phyloP scores from a whole-genome alignment of 2,329 filamentous ascomycete species.

The Chrysosporium queenslandicum region DNA sequence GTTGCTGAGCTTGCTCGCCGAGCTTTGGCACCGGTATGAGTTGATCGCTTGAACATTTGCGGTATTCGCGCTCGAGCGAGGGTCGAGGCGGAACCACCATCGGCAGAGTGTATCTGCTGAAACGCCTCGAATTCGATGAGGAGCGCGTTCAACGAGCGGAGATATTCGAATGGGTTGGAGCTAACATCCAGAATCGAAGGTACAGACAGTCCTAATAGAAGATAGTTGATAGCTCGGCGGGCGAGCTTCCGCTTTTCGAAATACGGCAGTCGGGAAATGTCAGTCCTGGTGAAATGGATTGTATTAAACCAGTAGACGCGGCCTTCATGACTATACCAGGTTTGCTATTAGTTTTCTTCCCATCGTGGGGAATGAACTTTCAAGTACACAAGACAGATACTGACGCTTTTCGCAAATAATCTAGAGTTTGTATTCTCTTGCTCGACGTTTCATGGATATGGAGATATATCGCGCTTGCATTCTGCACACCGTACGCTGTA shows the following conservation, averaged over 20 bases:
- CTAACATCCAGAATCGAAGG: slow-evolving; percentile 84
- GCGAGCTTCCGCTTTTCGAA: slow-evolving; percentile 76
- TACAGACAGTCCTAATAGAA: slow-evolving; percentile 83
- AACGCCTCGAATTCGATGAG: slow-evolving; percentile 89
- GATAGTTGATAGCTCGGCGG: slow-evolving; percentile 83
- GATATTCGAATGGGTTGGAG: slow-evolving; percentile 69
- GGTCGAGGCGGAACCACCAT: slow-evolving; percentile 57
- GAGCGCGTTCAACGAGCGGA: slow-evolving; percentile 74
- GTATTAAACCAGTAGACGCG: slow-evolving; percentile 98
- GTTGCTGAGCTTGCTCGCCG: slow-evolving; percentile 50
- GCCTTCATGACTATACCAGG: slow-evolving; percentile 65
- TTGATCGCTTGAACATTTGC: slow-evolving; percentile 66
- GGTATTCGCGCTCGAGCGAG: slow-evolving; percentile 70
- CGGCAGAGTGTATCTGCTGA: slow-evolving; percentile 73
- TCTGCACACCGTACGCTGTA: slow-evolving; percentile 36
- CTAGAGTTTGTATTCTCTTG: slow-evolving; percentile 87
- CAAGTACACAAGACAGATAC: slow-evolving; percentile 29
- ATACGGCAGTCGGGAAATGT: slow-evolving; percentile 72
- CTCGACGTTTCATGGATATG: slow-evolving; percentile 74
- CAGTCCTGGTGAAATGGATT: slow-evolving; percentile 73
- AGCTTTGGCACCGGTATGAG: slow-evolving; percentile 48
- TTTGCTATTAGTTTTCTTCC: slow-evolving; percentile 12
- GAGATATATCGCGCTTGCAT: slow-evolving; percentile 49
- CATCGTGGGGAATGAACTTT: background rate
- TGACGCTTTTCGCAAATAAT: slow-evolving; percentile 86